phyloP scores from a whole-genome alignment of 2,329 filamentous ascomycete species.

The Paraphaeosphaeria sporulosa region DNA sequence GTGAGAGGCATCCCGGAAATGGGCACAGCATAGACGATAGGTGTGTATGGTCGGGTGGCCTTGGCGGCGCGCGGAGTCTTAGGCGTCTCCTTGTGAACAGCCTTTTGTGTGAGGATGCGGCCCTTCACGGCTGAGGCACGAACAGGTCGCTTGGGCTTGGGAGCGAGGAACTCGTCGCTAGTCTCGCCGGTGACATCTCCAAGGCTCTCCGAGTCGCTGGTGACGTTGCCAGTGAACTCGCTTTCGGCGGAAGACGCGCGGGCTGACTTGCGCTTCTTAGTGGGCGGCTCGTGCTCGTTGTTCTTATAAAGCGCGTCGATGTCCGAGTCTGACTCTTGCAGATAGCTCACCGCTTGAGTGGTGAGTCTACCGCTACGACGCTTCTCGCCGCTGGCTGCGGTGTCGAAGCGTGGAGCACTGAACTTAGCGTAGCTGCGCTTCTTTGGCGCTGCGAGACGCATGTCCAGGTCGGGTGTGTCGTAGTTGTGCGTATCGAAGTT shows the following conservation, averaged over 20 bases:
- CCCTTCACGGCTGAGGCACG: slow-evolving; percentile 8
- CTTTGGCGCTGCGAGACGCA: not conserved
- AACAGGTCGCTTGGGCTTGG: not conserved
- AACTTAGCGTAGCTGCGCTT: slow-evolving; percentile 1
- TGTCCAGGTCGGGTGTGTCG: not conserved
- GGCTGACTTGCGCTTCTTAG: slow-evolving; percentile 7
- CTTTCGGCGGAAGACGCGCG: slow-evolving; percentile 15
- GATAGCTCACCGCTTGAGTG: not conserved
- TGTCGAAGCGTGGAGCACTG: not conserved
- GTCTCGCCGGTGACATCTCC: not conserved
- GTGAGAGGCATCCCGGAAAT: not conserved
- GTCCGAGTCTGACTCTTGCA: slow-evolving; percentile 6
- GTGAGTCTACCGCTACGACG: slow-evolving; percentile 15
- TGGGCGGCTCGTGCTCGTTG: not conserved
- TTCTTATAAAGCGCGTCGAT: not conserved
- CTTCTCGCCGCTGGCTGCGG: not conserved
- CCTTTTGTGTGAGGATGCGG: not conserved
- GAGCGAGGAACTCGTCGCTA: slow-evolving; percentile 2
- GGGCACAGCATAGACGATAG: no score
- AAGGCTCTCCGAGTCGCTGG: not conserved
- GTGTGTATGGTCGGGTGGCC: not conserved
- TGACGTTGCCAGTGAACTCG: not conserved
- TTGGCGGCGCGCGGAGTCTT: not conserved
- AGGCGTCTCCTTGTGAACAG: not conserved
- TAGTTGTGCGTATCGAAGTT: no score